Base-by-base conservation (phyloP, 306 rosid genomes). In the Quercus wislizeni region DNA sequence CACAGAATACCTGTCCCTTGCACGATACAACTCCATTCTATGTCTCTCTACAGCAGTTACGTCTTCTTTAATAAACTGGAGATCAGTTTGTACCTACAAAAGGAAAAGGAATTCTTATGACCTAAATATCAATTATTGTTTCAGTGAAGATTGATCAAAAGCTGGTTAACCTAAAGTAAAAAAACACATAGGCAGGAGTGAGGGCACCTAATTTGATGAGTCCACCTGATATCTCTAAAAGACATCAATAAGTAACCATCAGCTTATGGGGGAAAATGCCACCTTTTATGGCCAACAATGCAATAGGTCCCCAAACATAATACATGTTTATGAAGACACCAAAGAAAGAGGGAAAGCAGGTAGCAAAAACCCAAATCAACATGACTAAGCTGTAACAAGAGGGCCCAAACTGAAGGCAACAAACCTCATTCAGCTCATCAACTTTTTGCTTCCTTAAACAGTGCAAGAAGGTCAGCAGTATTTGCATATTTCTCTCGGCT, bases 401-500 rank as follows among this genome's bases (percentile, higher is more conserved):
- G 17, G 77, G 73, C 23, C 35, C 56, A 79, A 55, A 55, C 57
- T 78, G 73, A 67, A 74, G 71, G 69, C 57, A 80, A 25, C 83
- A 33, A 57, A 95, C 99, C 99, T 95, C 98, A 65, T 80, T 89
- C 75, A 95, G 86, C 87, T 93, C 97, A 5, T 88, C 93, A 78
- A 88, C 82, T 83, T 95, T 95, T 80, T 95, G 97, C 88, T 87
- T 91, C 81, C 97, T 90, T 75, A 93, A 83, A 83, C 96, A 90
- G 83, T 90, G 89, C 90, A 95, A 87, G 88, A 95, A 95, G 75
- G 93, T 98, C 6, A 92, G 79, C 83, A 95, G 81, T 74, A 95
- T 91, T 83, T 95, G 94, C 99, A 95, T 90, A 80, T 95, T 95
- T 93, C 94, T 89, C 82, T 91, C 96, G 5, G 99, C 93, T 85